Evolutionary conservation across 169 alveolate species (phyloP).

Genomic region (Cryptosporidium baileyi): DNA sequence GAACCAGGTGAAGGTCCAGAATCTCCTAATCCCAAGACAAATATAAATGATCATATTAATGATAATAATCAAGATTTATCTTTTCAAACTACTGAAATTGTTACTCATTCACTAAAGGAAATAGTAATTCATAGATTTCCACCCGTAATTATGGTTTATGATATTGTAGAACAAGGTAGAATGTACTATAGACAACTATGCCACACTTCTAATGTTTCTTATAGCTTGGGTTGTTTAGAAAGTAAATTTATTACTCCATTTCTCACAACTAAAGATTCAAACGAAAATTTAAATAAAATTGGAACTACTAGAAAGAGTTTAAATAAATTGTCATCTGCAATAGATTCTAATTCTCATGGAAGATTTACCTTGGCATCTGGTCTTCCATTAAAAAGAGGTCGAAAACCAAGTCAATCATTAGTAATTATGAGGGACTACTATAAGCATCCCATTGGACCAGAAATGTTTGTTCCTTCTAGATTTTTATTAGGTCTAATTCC

Average conservation of each 20-base stretch:
- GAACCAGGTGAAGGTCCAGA: slow-evolving; percentile 66
- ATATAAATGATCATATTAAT: neutral
- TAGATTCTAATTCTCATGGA: slow-evolving; percentile 41
- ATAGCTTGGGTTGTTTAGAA: slow-evolving; percentile 71
- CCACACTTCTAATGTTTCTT: slow-evolving; percentile 76
- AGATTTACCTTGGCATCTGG: slow-evolving; percentile 66
- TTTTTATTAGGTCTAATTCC: slow-evolving; percentile 75
- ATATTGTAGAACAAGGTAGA: slow-evolving; percentile 76
- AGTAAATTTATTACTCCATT: slow-evolving; percentile 69
- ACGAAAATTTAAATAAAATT: neutral
- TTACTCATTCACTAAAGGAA: slow-evolving; percentile 72
- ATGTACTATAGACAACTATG: slow-evolving; percentile 77
- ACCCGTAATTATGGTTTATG: slow-evolving; percentile 76
- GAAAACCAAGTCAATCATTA: slow-evolving; percentile 41
- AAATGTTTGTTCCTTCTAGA: slow-evolving; percentile 72
- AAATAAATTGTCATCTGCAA: neutral
- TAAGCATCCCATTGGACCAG: slow-evolving; percentile 61
- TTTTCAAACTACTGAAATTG: slow-evolving; percentile 8
- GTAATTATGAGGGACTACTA: slow-evolving; percentile 34
- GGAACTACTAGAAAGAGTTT: neutral
- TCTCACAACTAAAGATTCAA: slow-evolving; percentile 6
- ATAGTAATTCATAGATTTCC: slow-evolving; percentile 74
- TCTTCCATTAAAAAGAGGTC: slow-evolving; percentile 9
- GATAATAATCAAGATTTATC: neutral
- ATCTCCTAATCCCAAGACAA: slow-evolving; percentile 16